Conservation (phyloP, 23 red algal species). For the Gracilaria domingensis region DNA sequence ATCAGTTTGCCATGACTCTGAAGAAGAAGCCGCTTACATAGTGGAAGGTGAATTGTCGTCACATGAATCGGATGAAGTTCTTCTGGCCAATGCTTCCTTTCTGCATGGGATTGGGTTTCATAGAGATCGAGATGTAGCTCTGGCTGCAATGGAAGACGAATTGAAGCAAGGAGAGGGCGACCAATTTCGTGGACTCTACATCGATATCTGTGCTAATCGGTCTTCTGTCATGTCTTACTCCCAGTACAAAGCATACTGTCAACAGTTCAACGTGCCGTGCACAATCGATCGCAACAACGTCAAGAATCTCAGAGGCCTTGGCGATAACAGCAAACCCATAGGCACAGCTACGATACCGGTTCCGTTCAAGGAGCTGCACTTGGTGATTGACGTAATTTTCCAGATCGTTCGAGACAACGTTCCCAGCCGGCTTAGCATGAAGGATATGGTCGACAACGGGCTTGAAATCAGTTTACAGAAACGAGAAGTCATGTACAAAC, state of each 20-base stretch:
- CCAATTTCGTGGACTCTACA: not conserved
- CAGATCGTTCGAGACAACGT: slow-evolving; percentile 3
- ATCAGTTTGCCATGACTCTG: not conserved
- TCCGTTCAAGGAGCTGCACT: slow-evolving; percentile 34
- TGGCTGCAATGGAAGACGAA: too few relatives aligned
- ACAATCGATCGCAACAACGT: not conserved
- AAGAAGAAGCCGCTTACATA: not conserved
- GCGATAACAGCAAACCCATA: not conserved
- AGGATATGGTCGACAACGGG: too few relatives aligned
- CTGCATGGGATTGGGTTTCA: slow-evolving; percentile 20
- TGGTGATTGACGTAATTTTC: slow-evolving; percentile 52
- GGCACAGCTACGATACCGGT: slow-evolving; percentile 25
- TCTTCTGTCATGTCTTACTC: too few relatives aligned
- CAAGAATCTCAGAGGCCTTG: not conserved
- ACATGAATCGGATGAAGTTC: not conserved
- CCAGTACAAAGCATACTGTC: slow-evolving; percentile 26
- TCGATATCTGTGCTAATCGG: slow-evolving; percentile 11
- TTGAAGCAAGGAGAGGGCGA: not conserved
- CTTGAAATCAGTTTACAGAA: too few relatives aligned
- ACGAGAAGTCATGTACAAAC: not conserved
- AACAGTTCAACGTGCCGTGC: slow-evolving; percentile 13
- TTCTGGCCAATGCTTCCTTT: slow-evolving; percentile 35
- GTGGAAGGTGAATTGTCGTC: not conserved
- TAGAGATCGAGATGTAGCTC: too few relatives aligned
- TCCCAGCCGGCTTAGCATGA: slow-evolving; percentile 15